Evolutionary conservation across 495 filamentous ascomycete genomes (phyloP).

Genomic region (Acidomyces sp.): DNA sequence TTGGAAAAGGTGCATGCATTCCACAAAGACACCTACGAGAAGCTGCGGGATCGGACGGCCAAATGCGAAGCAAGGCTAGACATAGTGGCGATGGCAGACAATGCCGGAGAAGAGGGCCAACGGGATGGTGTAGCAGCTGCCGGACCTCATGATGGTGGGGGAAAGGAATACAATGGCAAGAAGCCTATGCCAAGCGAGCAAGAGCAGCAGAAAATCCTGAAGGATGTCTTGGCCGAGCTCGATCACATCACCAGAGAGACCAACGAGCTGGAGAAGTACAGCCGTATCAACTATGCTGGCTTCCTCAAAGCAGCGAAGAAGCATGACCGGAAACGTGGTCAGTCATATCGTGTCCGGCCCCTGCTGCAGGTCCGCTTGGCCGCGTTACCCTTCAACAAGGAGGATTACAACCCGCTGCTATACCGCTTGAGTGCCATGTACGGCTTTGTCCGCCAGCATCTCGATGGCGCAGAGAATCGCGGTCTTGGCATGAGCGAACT

Average conservation of each 20-base stretch:
- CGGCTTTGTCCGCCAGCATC: conserved; percentile 73
- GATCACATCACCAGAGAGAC: conserved; percentile 81
- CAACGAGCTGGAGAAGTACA: conserved; percentile 87
- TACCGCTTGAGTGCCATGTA: conserved; percentile 91
- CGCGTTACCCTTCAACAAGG: conserved; percentile 83
- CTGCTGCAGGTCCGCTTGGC: conserved; percentile 80
- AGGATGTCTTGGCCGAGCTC: conserved; percentile 62
- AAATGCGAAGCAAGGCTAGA: conserved; percentile 48
- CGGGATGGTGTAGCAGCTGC: conserved; percentile 29
- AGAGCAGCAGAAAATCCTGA: conserved; percentile 41
- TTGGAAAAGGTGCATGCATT: conserved; percentile 91
- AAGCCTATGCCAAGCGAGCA: conserved; percentile 22
- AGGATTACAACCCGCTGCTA: conserved; percentile 81
- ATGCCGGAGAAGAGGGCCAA: conserved; percentile 42
- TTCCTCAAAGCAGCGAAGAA: conserved; percentile 98
- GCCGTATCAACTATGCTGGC: conserved; percentile 90
- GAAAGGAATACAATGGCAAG: conserved; percentile 20
- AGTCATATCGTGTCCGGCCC: conserved; percentile 69
- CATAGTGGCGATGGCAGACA: conserved; percentile 29
- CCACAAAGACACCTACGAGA: conserved; percentile 60
- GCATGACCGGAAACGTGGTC: conserved; percentile 79
- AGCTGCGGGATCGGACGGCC: conserved; percentile 55
- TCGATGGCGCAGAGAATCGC: conserved; percentile 40
- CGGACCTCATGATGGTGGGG: conserved; percentile 24
- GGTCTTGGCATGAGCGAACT: conserved; percentile 15